Evolutionary conservation across 2,329 filamentous ascomycete genomes (phyloP).

Genomic region (Microascus cirrosus): DNA sequence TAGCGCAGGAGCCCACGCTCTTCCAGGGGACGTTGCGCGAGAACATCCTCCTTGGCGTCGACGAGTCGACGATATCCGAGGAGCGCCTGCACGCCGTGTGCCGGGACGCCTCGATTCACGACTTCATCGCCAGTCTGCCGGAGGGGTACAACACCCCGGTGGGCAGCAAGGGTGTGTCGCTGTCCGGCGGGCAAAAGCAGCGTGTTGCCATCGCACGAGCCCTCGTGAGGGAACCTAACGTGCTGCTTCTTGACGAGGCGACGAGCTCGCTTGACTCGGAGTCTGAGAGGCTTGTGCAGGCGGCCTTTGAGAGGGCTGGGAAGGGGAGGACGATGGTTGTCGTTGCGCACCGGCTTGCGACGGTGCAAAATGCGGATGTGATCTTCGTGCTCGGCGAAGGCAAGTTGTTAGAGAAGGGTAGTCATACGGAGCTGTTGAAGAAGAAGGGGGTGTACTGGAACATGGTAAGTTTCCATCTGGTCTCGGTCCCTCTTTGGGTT

Average conservation of each 20-base stretch:
- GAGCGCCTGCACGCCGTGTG: constrained; percentile 40
- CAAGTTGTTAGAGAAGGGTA: constrained; percentile 42
- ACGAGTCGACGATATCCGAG: constrained; percentile 37
- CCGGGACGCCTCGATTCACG: constrained; percentile 55
- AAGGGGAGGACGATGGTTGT: constrained; percentile 57
- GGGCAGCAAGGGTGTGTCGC: constrained; percentile 53
- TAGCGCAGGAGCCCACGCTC: constrained; percentile 64
- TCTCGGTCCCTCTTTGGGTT: neutral
- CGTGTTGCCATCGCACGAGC: constrained; percentile 60
- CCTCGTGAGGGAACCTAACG: constrained; percentile 51
- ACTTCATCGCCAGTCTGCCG: constrained; percentile 58
- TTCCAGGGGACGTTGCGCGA: constrained; percentile 39
- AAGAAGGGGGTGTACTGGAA: constrained; percentile 44
- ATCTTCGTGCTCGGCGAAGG: constrained; percentile 69
- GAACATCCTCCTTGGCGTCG: constrained; percentile 34
- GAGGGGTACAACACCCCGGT: constrained; percentile 58
- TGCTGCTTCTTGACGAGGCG: constrained; percentile 63
- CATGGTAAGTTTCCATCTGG: constrained; percentile 32
- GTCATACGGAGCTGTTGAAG: constrained; percentile 36
- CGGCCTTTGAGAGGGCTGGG: constrained; percentile 53
- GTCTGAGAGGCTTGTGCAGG: constrained; percentile 50
- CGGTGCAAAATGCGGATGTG: constrained; percentile 67
- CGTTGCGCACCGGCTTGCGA: constrained; percentile 67
- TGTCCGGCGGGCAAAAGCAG: constrained; percentile 65
- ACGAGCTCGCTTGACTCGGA: constrained; percentile 59